These are phyloP conservation scores for Rhizopus sp. DNA, from an alignment of 371 early-diverging fungal genomes.

Conservation along the genomic window DNA sequence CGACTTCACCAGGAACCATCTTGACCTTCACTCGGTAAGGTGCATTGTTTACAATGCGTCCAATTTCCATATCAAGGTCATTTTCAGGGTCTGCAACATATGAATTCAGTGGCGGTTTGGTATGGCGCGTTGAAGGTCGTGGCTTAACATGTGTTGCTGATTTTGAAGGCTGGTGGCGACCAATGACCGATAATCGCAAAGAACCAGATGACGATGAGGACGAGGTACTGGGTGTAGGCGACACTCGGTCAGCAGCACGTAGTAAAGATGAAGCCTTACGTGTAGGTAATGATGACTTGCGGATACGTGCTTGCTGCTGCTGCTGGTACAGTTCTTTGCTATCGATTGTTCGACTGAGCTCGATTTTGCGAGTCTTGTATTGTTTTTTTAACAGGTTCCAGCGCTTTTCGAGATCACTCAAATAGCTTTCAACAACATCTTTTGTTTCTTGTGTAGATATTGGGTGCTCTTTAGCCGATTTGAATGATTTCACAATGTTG, in stretches of 20 bases:
- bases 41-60: slow-evolving; percentile 66
- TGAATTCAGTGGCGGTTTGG: slow-evolving; percentile 38
- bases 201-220: slow-evolving; percentile 5
- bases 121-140: not conserved
- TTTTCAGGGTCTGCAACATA: slow-evolving; percentile 68
- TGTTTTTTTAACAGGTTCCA: slow-evolving; percentile 29
- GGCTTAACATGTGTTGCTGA: slow-evolving; percentile 26
- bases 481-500: slow-evolving; percentile 42
- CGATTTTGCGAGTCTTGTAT: slow-evolving; percentile 33
- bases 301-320: slow-evolving; percentile 18
- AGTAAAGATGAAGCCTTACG: slow-evolving; percentile 37
- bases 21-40: slow-evolving; percentile 50
- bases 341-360: slow-evolving; percentile 33
- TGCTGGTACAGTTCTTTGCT: slow-evolving; percentile 15
- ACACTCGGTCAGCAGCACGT: slow-evolving; percentile 27
- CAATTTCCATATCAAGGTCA: slow-evolving; percentile 73
- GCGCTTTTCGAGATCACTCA: slow-evolving; percentile 20
- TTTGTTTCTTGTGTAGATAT: not conserved
- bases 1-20: slow-evolving; percentile 64
- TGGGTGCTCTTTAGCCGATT: slow-evolving; percentile 25
- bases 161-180: slow-evolving; percentile 33
- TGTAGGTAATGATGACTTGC: slow-evolving; percentile 49
- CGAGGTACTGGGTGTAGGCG: slow-evolving; percentile 19
- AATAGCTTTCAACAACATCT: slow-evolving; percentile 10
- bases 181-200: not conserved